Percentiles rank a stretch among this genome's conserved stretches.
Evolutionary conservation across 805 yeast species (phyloP).

Genomic region (Dipodascopsis uninucleata): DNA sequence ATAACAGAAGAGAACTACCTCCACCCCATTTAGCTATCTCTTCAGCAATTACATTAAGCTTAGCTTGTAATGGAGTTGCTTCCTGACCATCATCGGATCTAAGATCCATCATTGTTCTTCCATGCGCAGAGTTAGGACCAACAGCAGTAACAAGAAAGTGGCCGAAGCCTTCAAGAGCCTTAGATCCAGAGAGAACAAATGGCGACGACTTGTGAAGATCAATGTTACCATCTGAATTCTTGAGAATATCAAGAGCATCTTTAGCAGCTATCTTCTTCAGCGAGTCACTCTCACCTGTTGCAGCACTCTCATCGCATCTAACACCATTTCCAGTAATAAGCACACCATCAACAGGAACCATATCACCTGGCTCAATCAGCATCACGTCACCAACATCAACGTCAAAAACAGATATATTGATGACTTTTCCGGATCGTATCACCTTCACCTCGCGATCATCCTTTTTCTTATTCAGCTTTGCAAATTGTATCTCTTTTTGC

Average conservation of each 20-base stretch:
- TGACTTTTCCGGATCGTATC: slow-evolving; percentile 65
- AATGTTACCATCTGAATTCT: slow-evolving; percentile 36
- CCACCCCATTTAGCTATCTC: slow-evolving; percentile 95
- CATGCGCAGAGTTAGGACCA: slow-evolving; percentile 85
- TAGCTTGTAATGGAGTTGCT: slow-evolving; percentile 81
- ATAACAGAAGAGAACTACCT: slow-evolving; percentile 76
- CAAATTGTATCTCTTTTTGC: slow-evolving; percentile 92
- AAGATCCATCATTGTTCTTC: slow-evolving; percentile 81
- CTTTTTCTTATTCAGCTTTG: slow-evolving; percentile 80
- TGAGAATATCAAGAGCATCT: slow-evolving; percentile 37
- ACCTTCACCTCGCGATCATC: slow-evolving; percentile 79
- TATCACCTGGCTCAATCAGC: slow-evolving; percentile 86
- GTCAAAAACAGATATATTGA: slow-evolving; percentile 65
- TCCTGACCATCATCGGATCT: slow-evolving; percentile 73
- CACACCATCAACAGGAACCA: slow-evolving; percentile 84
- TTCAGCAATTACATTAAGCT: slow-evolving; percentile 78
- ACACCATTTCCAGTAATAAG: slow-evolving; percentile 63
- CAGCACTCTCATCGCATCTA: slow-evolving; percentile 86
- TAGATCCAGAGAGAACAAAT: slow-evolving; percentile 86
- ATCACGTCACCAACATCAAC: slow-evolving; percentile 84
- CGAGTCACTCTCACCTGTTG: slow-evolving; percentile 91
- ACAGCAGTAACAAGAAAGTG: slow-evolving; percentile 83
- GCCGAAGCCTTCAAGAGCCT: slow-evolving; percentile 80
- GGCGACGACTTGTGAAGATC: slow-evolving; percentile 60
- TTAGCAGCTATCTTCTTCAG: slow-evolving; percentile 63